These are phyloP conservation scores for Neobulgaria alba DNA, from an alignment of 2,329 filamentous ascomycete genomes.

Conservation along the genomic window DNA sequence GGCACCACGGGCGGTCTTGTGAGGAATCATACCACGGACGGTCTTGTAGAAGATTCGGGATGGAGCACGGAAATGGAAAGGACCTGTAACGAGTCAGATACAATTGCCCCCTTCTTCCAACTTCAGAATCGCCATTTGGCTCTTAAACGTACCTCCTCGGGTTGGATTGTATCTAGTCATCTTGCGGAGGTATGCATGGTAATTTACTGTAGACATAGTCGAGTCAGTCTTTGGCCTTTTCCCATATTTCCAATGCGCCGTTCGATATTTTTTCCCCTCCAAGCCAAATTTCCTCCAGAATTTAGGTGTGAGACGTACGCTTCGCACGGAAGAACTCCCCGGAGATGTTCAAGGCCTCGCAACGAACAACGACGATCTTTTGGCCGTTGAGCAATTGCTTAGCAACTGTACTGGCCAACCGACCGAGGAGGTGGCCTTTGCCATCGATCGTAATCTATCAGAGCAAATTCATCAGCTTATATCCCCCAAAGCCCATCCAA, in stretches of 20 bases:
- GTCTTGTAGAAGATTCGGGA: constrained; percentile 99
- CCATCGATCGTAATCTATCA: constrained; percentile 94
- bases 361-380: constrained; percentile 98
- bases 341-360: constrained; percentile 99
- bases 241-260: constrained; percentile 8
- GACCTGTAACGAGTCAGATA: constrained; percentile 51
- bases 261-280: constrained; percentile 8
- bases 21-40: constrained; percentile 98
- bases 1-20: constrained; percentile 98
- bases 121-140: neutral
- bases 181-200: constrained; percentile 99
- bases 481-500: constrained; percentile 7
- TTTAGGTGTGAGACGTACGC: constrained; percentile 64
- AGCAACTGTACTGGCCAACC: constrained; percentile 93
- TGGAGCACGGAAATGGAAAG: constrained; percentile 99
- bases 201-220: constrained; percentile 73
- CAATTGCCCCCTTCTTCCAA: too few species aligned
- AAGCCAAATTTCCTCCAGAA: constrained; percentile 4
- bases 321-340: constrained; percentile 99
- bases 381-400: constrained; percentile 99
- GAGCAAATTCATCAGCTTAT: constrained; percentile 30
- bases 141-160: constrained; percentile 63
- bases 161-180: constrained; percentile 99
- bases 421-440: constrained; percentile 99
- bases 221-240: constrained; percentile 37